Base-by-base conservation (phyloP, 2,329 filamentous ascomycete genomes). In the Biscogniauxia marginata region DNA sequence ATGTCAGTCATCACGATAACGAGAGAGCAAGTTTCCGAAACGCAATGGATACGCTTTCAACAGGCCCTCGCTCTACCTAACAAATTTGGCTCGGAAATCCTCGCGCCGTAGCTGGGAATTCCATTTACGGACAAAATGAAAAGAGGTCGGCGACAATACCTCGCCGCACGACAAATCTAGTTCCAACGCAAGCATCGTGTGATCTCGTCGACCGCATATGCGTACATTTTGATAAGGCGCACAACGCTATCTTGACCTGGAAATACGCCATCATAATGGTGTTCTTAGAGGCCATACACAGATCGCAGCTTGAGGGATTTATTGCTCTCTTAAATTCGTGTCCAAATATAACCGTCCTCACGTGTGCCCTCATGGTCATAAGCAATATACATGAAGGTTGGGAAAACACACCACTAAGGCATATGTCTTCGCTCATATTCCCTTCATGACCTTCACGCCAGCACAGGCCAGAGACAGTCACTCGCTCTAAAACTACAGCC, bases 11-110 rank as follows among this genome's bases (percentile, higher is more conserved):
- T 46, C 9, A 56, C 16, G 7, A 46, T n/a, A 24, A 24, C 11
- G 16, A 51, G 45, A 56, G 39, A 56, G 13, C 53, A 52, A 47
- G 18, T 39, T 46, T 21, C 49, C 46, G n/a, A n/a, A 49, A 46
- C 25, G 18, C 19, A 21, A 16, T 19, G 24, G 21, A 20, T 23
- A 23, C 34, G 7, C 30, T 25, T 54, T 34, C 11, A 16, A 30
- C 46, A 46, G 34, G 24, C 45, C 19, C 45, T 51, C 39, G 53
- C 53, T 54, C 48, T 52, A 52, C 54, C 54, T 46, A 46, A 50
- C 43, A 21, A 58, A 49, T 48, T 51, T 11, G 24, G n/a, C 23
- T 54, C 57, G 56, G 57, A 49, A 49, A 34, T 20, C 52, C 46
- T 3, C 9, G 43, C 24, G 11, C 50, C 56, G 52, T 22, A 49